These are phyloP conservation scores for Protostelium mycophagum DNA, from an alignment of 78 protist species.

Conservation along the genomic window DNA sequence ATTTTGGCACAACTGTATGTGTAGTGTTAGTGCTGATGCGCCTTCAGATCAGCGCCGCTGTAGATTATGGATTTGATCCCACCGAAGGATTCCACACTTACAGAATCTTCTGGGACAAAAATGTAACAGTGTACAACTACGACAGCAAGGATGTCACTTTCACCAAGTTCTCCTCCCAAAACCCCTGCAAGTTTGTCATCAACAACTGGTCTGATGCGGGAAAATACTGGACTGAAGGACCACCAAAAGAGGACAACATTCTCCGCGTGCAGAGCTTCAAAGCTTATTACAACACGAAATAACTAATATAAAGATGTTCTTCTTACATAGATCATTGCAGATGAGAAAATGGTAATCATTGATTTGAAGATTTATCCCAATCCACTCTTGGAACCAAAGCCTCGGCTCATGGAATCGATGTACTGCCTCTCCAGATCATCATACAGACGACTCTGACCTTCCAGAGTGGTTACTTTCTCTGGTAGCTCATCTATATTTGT, in stretches of 20 bases:
- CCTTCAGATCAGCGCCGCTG: no score
- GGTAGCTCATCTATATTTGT: not conserved
- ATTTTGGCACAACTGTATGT: no score
- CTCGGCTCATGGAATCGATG: not conserved
- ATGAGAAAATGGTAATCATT: no score
- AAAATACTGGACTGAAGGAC: not conserved
- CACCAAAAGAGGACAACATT: not conserved
- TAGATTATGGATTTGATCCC: not conserved
- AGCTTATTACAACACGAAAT: not conserved
- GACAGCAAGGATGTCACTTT: not conserved
- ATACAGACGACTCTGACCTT: not conserved
- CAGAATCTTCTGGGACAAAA: not conserved
- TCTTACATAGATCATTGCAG: no score
- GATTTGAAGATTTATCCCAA: no score
- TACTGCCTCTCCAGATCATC: not conserved
- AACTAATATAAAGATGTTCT: no score
- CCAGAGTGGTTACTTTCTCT: not conserved
- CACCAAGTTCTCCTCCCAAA: not conserved
- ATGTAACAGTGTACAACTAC: not conserved
- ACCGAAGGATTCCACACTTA: not conserved
- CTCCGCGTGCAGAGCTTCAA: not conserved
- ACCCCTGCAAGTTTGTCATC: not conserved
- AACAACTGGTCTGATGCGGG: not conserved
- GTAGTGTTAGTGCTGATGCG: no score
- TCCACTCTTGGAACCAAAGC: no score